Evolutionary conservation across 78 protist genomes (phyloP).

Genomic region (Anaeramoeba flamelloides): DNA sequence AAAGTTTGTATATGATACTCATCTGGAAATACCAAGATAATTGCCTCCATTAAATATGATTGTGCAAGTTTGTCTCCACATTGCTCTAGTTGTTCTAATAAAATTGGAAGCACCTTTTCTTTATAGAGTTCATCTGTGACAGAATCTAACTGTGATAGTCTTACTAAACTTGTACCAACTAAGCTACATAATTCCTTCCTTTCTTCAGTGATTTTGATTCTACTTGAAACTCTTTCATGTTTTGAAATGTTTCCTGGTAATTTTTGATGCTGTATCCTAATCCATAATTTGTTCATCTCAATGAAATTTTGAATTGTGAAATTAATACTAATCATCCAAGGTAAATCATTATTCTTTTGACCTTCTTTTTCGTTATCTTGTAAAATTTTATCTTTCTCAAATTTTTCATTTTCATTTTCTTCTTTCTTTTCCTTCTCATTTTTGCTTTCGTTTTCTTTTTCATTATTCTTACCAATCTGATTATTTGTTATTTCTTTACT

Average conservation of each 20-base stretch:
- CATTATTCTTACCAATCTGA: not conserved
- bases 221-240: not conserved
- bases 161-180: not conserved
- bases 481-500: not conserved
- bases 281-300: slow-evolving; percentile 95
- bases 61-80: not conserved
- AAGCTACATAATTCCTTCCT: not conserved
- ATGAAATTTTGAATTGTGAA: slow-evolving; percentile 72
- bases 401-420: not conserved
- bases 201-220: not conserved
- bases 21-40: not conserved
- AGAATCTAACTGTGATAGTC: not conserved
- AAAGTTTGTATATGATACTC: not conserved
- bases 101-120: not conserved
- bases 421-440: not conserved
- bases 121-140: not conserved
- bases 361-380: not conserved
- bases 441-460: not conserved
- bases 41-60: not conserved
- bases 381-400: not conserved
- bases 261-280: slow-evolving; percentile 85
- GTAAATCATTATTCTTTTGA: slow-evolving; percentile 20
- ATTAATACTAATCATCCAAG: slow-evolving; percentile 40
- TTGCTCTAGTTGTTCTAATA: not conserved
- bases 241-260: not conserved